phyloP scores from a whole-genome alignment of 768 basidiomycete genomes.

The Amanita phalloides region DNA sequence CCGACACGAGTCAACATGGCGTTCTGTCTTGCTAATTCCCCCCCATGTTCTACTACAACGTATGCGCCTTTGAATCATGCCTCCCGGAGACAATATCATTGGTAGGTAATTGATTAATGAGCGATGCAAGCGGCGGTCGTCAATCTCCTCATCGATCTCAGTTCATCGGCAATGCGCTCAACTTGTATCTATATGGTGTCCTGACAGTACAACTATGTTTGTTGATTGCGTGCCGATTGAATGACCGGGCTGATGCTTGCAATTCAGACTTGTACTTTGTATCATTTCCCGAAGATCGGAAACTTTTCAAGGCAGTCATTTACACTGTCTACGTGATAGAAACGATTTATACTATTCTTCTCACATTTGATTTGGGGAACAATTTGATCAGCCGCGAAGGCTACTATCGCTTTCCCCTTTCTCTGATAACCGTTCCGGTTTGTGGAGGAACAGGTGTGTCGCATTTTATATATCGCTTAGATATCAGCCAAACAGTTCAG shows the following conservation, averaged over 20 bases:
- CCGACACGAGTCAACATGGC: no score
- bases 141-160: no score
- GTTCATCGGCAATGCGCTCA: neutral
- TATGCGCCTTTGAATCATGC: no score
- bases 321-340: slow-evolving; percentile 9
- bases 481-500: neutral
- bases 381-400: no score
- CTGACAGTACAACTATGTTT: neutral
- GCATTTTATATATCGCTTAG: neutral
- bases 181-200: neutral
- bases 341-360: slow-evolving; percentile 4
- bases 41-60: no score
- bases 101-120: no score
- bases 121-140: no score
- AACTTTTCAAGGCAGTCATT: slow-evolving; percentile 7
- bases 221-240: neutral
- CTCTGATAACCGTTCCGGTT: neutral
- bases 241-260: neutral
- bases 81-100: no score
- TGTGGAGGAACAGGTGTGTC: neutral
- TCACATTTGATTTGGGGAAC: neutral
- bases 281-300: neutral
- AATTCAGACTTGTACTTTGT: neutral
- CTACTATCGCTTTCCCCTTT: neutral
- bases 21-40: no score